Base-by-base conservation (phyloP, 1,284 basidiomycete genomes). In the Waitea zeae region DNA sequence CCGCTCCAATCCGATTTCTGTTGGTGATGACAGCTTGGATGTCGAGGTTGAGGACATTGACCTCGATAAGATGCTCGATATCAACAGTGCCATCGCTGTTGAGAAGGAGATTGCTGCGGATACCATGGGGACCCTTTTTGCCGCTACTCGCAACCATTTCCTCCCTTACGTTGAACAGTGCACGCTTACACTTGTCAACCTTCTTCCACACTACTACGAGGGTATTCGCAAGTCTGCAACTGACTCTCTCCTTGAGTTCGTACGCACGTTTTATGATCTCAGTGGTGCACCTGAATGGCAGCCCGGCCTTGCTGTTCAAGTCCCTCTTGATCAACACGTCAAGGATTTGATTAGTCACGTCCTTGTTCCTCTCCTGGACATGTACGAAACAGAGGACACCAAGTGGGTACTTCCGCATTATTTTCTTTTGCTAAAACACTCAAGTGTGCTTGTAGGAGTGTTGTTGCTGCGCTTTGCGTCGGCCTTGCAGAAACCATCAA, bases 21-120 rank as follows among this genome's bases (percentile, higher is more conserved):
- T 78, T 26, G 53, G 58, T 28, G 71, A 70, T 31, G 60, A 64
- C 30, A 70, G 74, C 36, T 58, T 75, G 35, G 88, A 93, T 44
- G 61, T 86, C 39, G 88, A 92, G 44, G 86, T 93, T 43, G 53
- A 83, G 41, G 74, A 83, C 43, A 56, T 88, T 42, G 81, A 92
- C 46, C 59, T 88, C 30, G 86, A 84, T 48, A 82, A 81, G 50
- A 58, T 81, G 49, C 69, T 92, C 48, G 87, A 92, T 43, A 88
- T 93, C 44, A 96, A 92, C 64, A 89, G 83, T 47, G 92, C 92
- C 31, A 82, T 98, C 44, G 93, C 92, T 36, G 89, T 98, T 39
- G 95, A 99, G 66, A 99, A 99, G 61, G 95, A 98, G 63, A 95
- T 97, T 39, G 93, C 95, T 4, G 89, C 90, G 26, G 93, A 98